These are phyloP conservation scores for Rhodotorula diobovata DNA, from an alignment of 768 basidiomycete genomes.

Conservation along the genomic window DNA sequence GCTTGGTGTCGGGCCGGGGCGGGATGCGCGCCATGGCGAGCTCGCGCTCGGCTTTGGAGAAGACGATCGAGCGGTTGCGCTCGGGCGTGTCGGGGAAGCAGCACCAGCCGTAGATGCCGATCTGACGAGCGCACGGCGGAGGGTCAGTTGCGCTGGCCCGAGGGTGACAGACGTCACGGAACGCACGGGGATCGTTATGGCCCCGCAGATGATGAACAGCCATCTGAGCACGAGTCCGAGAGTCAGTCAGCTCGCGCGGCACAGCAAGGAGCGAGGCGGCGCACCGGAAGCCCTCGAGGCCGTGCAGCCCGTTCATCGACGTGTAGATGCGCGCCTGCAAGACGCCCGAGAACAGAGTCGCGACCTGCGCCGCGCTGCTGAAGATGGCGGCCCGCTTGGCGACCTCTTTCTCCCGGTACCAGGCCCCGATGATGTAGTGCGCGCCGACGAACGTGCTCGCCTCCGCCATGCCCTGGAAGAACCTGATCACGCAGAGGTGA, in stretches of 20 bases:
- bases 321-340: slow-evolving; percentile 63
- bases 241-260: too few species aligned
- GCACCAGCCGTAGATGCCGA: slow-evolving; percentile 42
- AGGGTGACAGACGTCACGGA: neutral
- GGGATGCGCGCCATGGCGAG: slow-evolving; percentile 41
- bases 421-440: slow-evolving; percentile 67
- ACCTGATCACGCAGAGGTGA: slow-evolving; percentile 61
- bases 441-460: slow-evolving; percentile 72
- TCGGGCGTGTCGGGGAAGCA: slow-evolving; percentile 71
- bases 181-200: slow-evolving; percentile 51
- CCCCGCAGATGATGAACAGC: slow-evolving; percentile 61
- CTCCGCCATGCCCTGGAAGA: slow-evolving; percentile 68
- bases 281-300: slow-evolving; percentile 20
- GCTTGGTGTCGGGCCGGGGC: neutral
- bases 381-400: slow-evolving; percentile 70
- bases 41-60: slow-evolving; percentile 30
- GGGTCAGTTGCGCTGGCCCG: slow-evolving; percentile 42
- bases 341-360: slow-evolving; percentile 56
- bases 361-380: slow-evolving; percentile 60
- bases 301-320: slow-evolving; percentile 40
- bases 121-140: slow-evolving; percentile 45
- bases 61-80: slow-evolving; percentile 58
- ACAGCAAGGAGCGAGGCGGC: too few species aligned
- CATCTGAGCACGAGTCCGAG: neutral
- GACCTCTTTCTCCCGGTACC: slow-evolving; percentile 56